Percentiles rank a stretch among this genome's conserved stretches.
Evolutionary conservation across 441 rosid species (phyloP).

Genomic region (Syzygium malaccense): DNA sequence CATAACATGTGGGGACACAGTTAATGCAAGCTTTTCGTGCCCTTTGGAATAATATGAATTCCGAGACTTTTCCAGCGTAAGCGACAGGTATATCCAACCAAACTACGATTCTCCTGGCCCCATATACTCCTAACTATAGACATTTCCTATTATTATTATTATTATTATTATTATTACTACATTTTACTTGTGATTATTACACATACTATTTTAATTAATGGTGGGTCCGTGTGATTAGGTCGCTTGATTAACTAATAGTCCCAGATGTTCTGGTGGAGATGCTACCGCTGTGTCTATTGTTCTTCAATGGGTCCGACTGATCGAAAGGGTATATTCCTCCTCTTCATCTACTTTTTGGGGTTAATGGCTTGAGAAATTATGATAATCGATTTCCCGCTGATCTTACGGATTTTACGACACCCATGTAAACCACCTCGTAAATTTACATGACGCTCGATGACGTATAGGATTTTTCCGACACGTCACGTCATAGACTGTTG

Average conservation of each 20-base stretch:
- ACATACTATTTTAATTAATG: neutral
- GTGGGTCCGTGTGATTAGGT: neutral
- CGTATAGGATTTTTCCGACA: neutral
- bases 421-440: neutral
- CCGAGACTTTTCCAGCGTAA: neutral
- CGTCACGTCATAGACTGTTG: neutral
- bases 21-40: neutral
- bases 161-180: too few relatives aligned
- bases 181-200: neutral
- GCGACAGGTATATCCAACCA: neutral
- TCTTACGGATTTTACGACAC: neutral
- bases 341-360: neutral
- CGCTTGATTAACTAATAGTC: neutral
- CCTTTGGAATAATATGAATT: neutral
- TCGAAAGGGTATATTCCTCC: neutral
- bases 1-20: neutral
- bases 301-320: neutral
- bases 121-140: neutral
- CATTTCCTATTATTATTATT: neutral
- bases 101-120: neutral
- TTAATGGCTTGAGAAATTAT: neutral
- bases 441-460: neutral
- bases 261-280: neutral
- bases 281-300: neutral
- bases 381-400: neutral